A percentile compares a stretch with the other conserved stretches of the same genome.
phyloP scores from a whole-genome alignment of 2,329 filamentous ascomycete species.

The Hypoxylon sp. region DNA sequence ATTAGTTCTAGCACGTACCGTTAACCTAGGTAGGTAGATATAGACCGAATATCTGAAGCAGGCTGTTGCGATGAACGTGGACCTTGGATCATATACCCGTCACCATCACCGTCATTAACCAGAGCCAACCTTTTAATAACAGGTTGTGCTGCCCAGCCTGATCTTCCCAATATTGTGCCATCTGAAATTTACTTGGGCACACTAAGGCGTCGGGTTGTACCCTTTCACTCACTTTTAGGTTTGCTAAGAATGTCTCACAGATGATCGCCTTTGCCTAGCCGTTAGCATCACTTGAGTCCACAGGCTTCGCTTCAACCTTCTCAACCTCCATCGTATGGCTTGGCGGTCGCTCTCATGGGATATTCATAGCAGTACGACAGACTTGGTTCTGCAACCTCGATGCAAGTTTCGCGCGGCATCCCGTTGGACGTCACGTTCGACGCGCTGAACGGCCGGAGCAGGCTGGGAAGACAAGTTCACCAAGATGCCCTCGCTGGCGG shows the following conservation, averaged over 20 bases:
- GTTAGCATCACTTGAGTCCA: conserved; percentile 18
- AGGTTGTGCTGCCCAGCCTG: conserved; percentile 32
- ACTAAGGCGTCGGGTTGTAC: conserved; percentile 28
- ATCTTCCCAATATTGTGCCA: conserved; percentile 37
- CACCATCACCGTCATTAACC: neutral
- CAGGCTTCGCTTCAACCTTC: conserved; percentile 16
- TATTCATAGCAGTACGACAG: conserved; percentile 31
- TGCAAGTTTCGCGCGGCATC: conserved; percentile 34
- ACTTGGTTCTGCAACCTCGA: conserved; percentile 33
- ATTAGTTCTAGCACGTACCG: conserved; percentile 17
- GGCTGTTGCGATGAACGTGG: conserved; percentile 12
- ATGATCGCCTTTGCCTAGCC: conserved; percentile 20
- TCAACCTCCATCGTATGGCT: conserved; percentile 19
- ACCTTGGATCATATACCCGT: conserved; percentile 5
- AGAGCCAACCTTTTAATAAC: conserved; percentile 28
- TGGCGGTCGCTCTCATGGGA: conserved; percentile 29
- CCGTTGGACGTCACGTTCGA: conserved; percentile 36
- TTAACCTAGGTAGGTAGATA: conserved; percentile 24
- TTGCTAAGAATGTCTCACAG: conserved; percentile 39
- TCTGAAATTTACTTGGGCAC: conserved; percentile 27
- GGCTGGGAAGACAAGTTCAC: conserved; percentile 23
- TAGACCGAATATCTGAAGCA: conserved; percentile 27
- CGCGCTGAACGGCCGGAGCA: conserved; percentile 29
- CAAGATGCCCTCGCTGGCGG: conserved; percentile 45
- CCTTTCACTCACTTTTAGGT: conserved; percentile 32